phyloP scores from a whole-genome alignment of 768 basidiomycete species.

The Phlebiopsis flavidoalba region DNA sequence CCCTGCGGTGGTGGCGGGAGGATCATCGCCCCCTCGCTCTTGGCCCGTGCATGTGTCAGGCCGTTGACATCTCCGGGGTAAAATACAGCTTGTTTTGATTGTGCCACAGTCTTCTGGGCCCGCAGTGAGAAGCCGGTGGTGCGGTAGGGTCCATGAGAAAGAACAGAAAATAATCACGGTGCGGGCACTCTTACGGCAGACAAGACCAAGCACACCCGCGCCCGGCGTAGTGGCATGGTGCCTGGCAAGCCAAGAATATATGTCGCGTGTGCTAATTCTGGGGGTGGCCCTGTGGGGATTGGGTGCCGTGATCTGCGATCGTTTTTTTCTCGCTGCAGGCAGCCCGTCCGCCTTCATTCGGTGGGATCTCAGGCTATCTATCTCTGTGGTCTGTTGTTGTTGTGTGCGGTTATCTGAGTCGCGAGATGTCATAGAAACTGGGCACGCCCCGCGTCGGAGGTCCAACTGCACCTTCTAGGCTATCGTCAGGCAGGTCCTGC shows the following conservation, averaged over 20 bases:
- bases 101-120: neutral
- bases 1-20: neutral
- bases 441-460: neutral
- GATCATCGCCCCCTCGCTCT: neutral
- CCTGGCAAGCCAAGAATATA: neutral
- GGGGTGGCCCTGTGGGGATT: neutral
- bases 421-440: neutral
- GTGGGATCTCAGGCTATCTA: neutral
- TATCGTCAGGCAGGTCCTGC: neutral
- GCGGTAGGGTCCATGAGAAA: neutral
- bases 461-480: neutral
- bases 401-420: neutral
- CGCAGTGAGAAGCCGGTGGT: neutral
- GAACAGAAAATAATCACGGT: too few relatives aligned
- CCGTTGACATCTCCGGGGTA: constrained; percentile 1
- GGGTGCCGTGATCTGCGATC: neutral
- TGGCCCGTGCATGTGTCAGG: neutral
- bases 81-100: neutral
- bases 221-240: neutral
- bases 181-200: too few relatives aligned
- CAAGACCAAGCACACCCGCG: neutral
- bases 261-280: neutral
- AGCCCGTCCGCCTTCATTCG: neutral
- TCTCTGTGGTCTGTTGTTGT: neutral
- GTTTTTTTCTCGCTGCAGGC: neutral